phyloP scores from a whole-genome alignment of 2,329 filamentous ascomycete species.

The Colletotrichum gloeosporioides region DNA sequence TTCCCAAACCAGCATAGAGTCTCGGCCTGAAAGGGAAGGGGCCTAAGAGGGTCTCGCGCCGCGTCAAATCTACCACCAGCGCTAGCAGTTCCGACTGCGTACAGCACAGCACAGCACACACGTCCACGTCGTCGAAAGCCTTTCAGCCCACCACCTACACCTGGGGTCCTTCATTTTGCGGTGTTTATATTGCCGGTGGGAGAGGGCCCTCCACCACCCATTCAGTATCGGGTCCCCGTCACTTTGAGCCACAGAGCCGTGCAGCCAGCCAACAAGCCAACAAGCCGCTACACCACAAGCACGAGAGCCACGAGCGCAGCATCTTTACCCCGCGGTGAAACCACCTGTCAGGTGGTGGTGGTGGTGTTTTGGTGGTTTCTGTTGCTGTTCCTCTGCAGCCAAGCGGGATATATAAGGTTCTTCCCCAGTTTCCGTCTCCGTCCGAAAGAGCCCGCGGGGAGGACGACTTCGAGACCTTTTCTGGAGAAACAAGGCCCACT shows the following conservation, averaged over 20 bases:
- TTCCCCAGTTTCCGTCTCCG: background rate
- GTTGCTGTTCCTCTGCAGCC: background rate
- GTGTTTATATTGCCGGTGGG: background rate
- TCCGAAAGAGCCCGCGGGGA: background rate
- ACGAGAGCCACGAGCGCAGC: background rate
- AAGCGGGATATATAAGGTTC: background rate
- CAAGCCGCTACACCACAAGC: background rate
- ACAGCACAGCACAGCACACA: background rate
- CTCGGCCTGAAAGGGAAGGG: conserved; percentile 3
- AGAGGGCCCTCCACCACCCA: background rate
- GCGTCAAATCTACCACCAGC: background rate
- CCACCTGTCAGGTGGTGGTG: background rate
- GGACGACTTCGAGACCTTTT: background rate
- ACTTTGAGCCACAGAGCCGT: background rate
- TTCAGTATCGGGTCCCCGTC: background rate
- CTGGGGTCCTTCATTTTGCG: background rate
- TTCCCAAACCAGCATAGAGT: background rate
- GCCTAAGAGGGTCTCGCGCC: background rate
- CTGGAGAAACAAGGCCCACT: background rate
- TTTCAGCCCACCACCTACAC: background rate
- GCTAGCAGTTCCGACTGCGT: background rate
- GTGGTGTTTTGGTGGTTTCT: background rate
- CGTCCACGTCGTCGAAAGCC: background rate
- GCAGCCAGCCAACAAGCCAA: background rate
- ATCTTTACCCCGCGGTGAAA: background rate